Percentiles rank a stretch among this genome's conserved stretches.
These are phyloP conservation scores for Seiridium unicorne DNA, from an alignment of 2,329 filamentous ascomycete genomes.

Conservation along the genomic window DNA sequence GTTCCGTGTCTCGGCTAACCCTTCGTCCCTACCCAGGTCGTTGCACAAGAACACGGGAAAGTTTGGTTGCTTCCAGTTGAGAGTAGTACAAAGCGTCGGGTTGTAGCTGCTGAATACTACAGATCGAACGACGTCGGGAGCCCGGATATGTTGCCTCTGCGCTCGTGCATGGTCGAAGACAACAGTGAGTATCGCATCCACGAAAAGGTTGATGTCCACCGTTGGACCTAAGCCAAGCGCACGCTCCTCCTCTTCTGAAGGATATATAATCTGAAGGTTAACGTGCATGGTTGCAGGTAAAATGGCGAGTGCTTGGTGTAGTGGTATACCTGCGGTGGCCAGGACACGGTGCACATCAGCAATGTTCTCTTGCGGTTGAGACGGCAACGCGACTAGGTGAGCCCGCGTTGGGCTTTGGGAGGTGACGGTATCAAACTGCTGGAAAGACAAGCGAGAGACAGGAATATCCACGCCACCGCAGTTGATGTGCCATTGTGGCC, in stretches of 20 bases:
- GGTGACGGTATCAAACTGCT: conserved; percentile 64
- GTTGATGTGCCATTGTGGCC: conserved; percentile 78
- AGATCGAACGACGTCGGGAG: conserved; percentile 74
- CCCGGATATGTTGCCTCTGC: conserved; percentile 58
- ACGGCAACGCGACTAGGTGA: conserved; percentile 41
- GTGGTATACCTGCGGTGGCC: conserved; percentile 72
- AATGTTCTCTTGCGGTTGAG: conserved; percentile 52
- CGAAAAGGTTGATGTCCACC: conserved; percentile 81
- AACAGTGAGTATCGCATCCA: conserved; percentile 77
- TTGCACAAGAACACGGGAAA: conserved; percentile 96
- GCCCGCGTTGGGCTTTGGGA: conserved; percentile 38
- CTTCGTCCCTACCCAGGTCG: conserved; percentile 69
- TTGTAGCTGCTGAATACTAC: conserved; percentile 96
- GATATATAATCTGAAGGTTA: conserved; percentile 90
- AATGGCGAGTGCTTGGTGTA: conserved; percentile 72
- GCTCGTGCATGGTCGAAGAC: conserved; percentile 89
- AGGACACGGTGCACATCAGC: conserved; percentile 70
- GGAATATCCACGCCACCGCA: conserved; percentile 78
- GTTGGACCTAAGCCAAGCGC: conserved; percentile 68
- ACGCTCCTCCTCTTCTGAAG: conserved; percentile 71
- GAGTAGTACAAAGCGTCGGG: conserved; percentile 80
- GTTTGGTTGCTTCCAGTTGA: conserved; percentile 99
- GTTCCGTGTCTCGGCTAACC: conserved; percentile 28
- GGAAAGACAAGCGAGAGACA: conserved; percentile 73
- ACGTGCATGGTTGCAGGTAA: conserved; percentile 80